Base-by-base conservation (phyloP, 345 rosid genomes). In the Balakata baccata region DNA sequence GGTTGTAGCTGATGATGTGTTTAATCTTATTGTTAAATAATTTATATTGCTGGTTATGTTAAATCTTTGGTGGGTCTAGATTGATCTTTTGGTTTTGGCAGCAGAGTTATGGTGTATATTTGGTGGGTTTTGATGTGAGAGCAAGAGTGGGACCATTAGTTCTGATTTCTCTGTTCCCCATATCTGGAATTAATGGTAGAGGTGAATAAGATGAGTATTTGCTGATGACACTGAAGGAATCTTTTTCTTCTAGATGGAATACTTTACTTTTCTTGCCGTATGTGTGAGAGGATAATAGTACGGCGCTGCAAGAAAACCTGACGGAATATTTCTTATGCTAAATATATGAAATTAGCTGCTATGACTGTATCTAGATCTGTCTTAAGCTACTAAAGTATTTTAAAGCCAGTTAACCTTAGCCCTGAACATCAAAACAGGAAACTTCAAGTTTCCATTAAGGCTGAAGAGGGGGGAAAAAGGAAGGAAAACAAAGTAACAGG, bases 141-240 rank as follows among this genome's bases (percentile, higher is more conserved):
- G 90, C 51, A 64, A 63, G 75, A 70, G 82, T 89, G 93, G 96
- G 96, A 81, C 96, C 96, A 66, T 73, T 79, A 7, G 59, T 64
- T 82, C 82, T 84, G 83, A 83, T 73, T 58, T 45, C 69, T 68
- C 60, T 86, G 74, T 81, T 66, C 82, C 86, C 82, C 80, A 57
- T 74, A 81, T 78, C 78, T 78, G 68, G 79, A 80, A 75, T 79
- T 82, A 72, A 84, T 77, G 87, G 77, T 72, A 39, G 76, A 34
- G 69, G 65, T 78, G 78, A 72, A 61, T 45, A 75, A 57, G 63
- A 72, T 52, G 68, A 51, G 45, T 73, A 37, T 68, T 75, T 77
- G 80, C 62, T 73, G 83, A 77, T 73, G 79, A 65, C 77, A 49
- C 78, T 41, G 72, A 54, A 72, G 69, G 85, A 77, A 80, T 84